These are phyloP conservation scores for Venturia asperata DNA, from an alignment of 2,329 filamentous ascomycete genomes.

Conservation along the genomic window DNA sequence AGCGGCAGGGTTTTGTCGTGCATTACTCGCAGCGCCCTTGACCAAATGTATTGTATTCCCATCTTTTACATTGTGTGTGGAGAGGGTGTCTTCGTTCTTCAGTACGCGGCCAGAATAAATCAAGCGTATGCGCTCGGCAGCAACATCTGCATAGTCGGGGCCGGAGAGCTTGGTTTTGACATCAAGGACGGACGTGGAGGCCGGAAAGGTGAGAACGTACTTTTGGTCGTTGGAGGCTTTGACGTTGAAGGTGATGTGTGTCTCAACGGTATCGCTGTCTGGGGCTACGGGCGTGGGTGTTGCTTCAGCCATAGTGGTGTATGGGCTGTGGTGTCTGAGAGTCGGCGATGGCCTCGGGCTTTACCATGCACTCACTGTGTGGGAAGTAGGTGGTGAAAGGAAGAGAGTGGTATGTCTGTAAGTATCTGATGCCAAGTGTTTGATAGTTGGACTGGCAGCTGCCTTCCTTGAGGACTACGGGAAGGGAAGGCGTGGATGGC, in stretches of 20 bases:
- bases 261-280: constrained; percentile 47
- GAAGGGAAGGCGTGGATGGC: background rate
- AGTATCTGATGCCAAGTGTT: background rate
- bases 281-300: background rate
- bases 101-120: constrained; percentile 97
- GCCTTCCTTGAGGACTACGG: background rate
- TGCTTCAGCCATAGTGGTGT: constrained; percentile 10
- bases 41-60: constrained; percentile 95
- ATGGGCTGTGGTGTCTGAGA: background rate
- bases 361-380: background rate
- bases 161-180: constrained; percentile 83
- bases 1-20: constrained; percentile 49
- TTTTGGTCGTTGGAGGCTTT: constrained; percentile 91
- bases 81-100: constrained; percentile 85
- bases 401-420: too few species aligned
- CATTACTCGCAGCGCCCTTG: constrained; percentile 89
- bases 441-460: background rate
- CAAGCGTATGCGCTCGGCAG: constrained; percentile 80
- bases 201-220: constrained; percentile 72
- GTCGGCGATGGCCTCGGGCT: background rate
- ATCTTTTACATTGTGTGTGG: constrained; percentile 64
- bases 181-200: constrained; percentile 70
- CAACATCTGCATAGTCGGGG: constrained; percentile 76
- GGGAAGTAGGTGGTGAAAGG: too few species aligned
- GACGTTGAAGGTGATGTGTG: constrained; percentile 89